Conservation (phyloP, 2,329 filamentous ascomycete species). For the Colletotrichum sp. region DNA sequence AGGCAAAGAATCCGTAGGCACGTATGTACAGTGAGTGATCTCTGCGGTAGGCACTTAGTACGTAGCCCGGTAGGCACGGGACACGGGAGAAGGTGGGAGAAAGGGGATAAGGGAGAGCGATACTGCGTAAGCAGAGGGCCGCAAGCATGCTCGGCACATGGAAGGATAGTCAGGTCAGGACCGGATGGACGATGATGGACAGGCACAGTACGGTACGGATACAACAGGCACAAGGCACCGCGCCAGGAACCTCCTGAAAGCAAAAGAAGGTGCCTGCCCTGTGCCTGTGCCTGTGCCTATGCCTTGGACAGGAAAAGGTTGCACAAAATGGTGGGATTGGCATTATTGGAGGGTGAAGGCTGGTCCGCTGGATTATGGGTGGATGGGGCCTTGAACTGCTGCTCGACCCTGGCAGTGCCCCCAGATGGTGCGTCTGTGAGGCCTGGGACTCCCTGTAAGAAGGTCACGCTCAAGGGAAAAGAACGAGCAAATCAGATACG, state of each 20-base stretch:
- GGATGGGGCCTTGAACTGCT: background rate
- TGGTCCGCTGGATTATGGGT: background rate
- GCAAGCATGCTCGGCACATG: background rate
- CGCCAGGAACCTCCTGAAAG: background rate
- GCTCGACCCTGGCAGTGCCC: background rate
- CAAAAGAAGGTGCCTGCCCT: background rate
- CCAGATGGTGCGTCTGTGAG: background rate
- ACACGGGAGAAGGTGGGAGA: background rate
- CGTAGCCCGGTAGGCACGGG: background rate
- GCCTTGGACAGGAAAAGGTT: background rate
- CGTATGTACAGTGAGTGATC: background rate
- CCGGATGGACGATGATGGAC: background rate
- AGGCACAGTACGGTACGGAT: background rate
- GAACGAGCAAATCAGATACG: background rate
- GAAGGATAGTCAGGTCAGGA: background rate
- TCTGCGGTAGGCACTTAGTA: background rate
- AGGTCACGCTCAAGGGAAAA: background rate
- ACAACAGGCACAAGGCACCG: slow-evolving; percentile 6
- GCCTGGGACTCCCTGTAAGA: background rate
- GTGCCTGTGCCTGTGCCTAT: background rate
- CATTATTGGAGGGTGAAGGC: slow-evolving; percentile 13
- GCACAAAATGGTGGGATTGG: slow-evolving; percentile 18
- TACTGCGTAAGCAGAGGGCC: background rate
- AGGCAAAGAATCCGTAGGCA: background rate
- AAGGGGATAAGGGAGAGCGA: background rate